Percentiles rank a stretch among this genome's conserved stretches.
These are phyloP conservation scores for Geosmithia morbida DNA, from an alignment of 2,329 filamentous ascomycete species.

Conservation along the genomic window DNA sequence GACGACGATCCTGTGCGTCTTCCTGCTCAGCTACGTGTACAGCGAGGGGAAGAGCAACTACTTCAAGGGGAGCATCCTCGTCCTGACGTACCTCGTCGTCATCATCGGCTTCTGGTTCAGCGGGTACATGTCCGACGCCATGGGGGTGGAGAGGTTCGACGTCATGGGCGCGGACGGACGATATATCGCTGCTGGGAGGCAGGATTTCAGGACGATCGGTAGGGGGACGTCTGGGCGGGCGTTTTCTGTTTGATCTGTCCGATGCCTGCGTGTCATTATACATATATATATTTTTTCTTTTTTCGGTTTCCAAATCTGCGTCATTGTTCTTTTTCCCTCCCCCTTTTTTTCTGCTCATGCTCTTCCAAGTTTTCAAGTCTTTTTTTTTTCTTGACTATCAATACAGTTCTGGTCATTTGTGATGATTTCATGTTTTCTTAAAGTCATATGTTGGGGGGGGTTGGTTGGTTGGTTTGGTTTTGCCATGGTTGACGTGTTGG, in stretches of 20 bases:
- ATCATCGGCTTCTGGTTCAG: conserved; percentile 86
- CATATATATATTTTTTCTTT: no score
- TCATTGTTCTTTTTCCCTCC: no score
- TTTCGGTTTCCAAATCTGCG: no score
- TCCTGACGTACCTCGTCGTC: conserved; percentile 87
- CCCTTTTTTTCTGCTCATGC: no score
- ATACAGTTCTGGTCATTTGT: no score
- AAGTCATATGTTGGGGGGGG: no score
- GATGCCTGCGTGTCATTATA: no score
- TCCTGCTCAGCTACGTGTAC: conserved; percentile 93
- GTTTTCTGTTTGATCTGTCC: conserved; percentile 3
- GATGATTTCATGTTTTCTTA: no score
- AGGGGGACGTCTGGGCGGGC: conserved; percentile 21
- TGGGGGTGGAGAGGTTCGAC: conserved; percentile 36
- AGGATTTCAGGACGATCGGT: conserved; percentile 39
- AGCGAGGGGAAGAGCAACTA: conserved; percentile 99
- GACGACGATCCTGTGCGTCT: conserved; percentile 88
- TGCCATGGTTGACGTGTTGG: no score
- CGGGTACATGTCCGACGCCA: conserved; percentile 31
- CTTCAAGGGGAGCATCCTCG: conserved; percentile 94
- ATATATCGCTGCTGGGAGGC: conserved; percentile 13
- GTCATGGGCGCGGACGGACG: conserved; percentile 33
- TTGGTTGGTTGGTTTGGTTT: no score
- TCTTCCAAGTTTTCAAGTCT: no score
- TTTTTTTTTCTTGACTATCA: no score